Base-by-base conservation (phyloP, 2,329 filamentous ascomycete species). In the Capronia epimyces region DNA sequence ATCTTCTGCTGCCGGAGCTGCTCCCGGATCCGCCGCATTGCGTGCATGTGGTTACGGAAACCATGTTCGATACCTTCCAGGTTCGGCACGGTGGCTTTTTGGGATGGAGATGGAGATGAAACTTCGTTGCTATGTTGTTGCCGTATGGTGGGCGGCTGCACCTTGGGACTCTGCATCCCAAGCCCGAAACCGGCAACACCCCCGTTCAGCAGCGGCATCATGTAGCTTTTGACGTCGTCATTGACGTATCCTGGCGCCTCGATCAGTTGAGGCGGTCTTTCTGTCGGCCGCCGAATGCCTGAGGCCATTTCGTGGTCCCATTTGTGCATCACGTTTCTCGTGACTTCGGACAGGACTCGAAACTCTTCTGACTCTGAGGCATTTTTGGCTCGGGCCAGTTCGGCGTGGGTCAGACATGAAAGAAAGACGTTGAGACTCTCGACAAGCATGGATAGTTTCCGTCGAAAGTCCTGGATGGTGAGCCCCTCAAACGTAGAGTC, bases 391-490 rank as follows among this genome's bases (percentile, higher is more conserved):
- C 55, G 50, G n/a, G 55, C 52, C 10, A 57, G 49, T 29, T 57
- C 55, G 37, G 55, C 55, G 29, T 57, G 55, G 2, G 55, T 57
- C 37, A 57, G 49, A 18, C 51, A 55, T 6, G 55, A 57, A 12
- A 57, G 55, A 27, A 57, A 57, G 15, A 57, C 55, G 21, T 57
- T 57, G 43, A 57, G 52, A 15, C 49, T 57, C 37, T 57, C 55
- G 15, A 55, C 55, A 44, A 57, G 46, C 55, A 57, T 57, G 5
- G 55, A 57, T 32, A 57, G 29, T 46, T 57, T 57, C 18, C 55
- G 13, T 39, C 55, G 45, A 25, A 57, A 57, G 27, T 57, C 55
- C 21, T 55, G 55, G n/a, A 57, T 50, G 16, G 55, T 57, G 27
- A 55, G 31, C 6, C 55, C 55, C n/a, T 57, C 55, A 25, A 47